Base-by-base conservation (phyloP, 257 asterid species). In the Scutellaria galericulata region DNA sequence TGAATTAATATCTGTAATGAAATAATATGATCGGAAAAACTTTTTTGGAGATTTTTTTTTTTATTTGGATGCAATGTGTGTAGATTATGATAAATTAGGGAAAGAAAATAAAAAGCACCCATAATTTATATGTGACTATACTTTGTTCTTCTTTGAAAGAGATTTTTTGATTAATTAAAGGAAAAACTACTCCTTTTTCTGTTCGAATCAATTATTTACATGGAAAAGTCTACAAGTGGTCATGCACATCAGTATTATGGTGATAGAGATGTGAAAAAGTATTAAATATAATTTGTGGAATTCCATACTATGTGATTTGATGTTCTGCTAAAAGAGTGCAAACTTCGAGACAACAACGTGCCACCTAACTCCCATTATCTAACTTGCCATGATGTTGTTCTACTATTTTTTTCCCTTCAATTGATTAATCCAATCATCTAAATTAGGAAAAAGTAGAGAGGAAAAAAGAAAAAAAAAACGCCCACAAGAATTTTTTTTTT, bases 191-290 rank as follows among this genome's bases (percentile, higher is more conserved):
- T 2, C 3, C 1, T 51, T 18, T n/a, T 51, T 51, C 7, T 51
- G 3, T n/a, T n/a, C 14, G 1, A 51, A 51, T 51, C 9, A n/a
- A 6, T 5, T 51, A 11, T n/a, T n/a, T n/a, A n/a, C n/a, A n/a
- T n/a, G n/a, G 50, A 75, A 40, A 41, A 48, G 68, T 40, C 15
- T 13, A 41, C 46, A 2, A 13, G 5, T 35, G 47, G 57, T 58
- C 79, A 75, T 75, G 79, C 79, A 67, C 44, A 75, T 45, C 12
- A 22, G 62, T 74, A 40, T 54, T 42, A 40, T 40, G 63, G 22
- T 64, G 77, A 72, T n/a, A 9, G 74, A 67, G 24, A 57, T 24
- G 46, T 68, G 70, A 22, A 14, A 39, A 24, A 24, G 14, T 1
- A 31, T 31, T 18, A 18, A 12, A 46, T 55, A 65, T 9, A 35